Evolutionary conservation across 2,329 filamentous ascomycete genomes (phyloP), one percentile per base, ranked within the genome.

Genomic region (Phialophora chinensis): DNA sequence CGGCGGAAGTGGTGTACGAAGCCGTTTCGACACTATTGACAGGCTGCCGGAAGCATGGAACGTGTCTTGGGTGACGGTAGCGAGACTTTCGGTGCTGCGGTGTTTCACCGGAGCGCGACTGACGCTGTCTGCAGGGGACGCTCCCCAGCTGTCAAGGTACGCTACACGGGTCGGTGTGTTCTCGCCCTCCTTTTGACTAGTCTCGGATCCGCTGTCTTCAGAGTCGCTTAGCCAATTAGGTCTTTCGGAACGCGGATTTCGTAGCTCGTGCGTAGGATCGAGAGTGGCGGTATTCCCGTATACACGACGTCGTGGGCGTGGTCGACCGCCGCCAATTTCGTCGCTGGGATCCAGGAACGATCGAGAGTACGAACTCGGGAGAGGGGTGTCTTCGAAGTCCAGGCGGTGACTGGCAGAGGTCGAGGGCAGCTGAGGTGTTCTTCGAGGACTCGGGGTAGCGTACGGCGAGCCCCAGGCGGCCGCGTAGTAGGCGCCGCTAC

Each of bases 381-480:
- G 60, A 56, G 77, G 78, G 52, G 69, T 74, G 60, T 68, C 73
- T 61, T 75, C 75, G 63, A 77, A 52, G 60, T 88, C 65, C 79
- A 79, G 72, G 84, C 86, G 77, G 69, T 78, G 78, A 69, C 47
- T 44, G 5, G 33, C 31, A 23, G 53, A 55, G 76, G 67, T 78
- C 49, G 38, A 44, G 17, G 78, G 66, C 60, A 77, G 76, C 71
- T 76, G 75, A 65, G 79, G 79, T 27, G 79, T 72, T 71, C 76
- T 75, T 59, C 79, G 77, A 59, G 79, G 77, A 71, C 80, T 90
- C 12, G 84, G 81, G 47, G 89, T 85, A 63, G 91, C 89, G 79
- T 97, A 97, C 25, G 93, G 93, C 62, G 93, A 97, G 64, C 93
- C 93, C 93, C 93, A 97, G 77, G 90, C 93, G 57, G 92, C 90